Base-by-base conservation (phyloP, 805 yeast genomes). In the Yamadazyma philogaea region DNA sequence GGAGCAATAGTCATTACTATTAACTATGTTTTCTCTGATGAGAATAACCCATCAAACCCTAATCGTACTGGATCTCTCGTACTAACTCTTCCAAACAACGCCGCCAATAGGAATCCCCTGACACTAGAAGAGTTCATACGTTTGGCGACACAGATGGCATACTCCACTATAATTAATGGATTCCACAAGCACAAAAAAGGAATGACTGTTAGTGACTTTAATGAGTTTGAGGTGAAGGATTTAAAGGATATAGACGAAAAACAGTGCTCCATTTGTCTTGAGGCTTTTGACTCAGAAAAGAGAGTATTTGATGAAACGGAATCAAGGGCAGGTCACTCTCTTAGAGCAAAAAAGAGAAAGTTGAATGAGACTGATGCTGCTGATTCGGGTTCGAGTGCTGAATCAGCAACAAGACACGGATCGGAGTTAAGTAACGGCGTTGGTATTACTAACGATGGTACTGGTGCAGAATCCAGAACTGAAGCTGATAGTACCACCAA, bases 131-230 rank as follows among this genome's bases (percentile, higher is more conserved):
- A 77, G 27, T 69, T 84, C 42, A 76, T 84, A 10, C 68, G 82
- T 20, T 61, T 84, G 43, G 88, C 89, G 2, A 82, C 90, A 0
- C 79, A 80, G 19, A 72, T 84, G 60, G 89, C 89, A 1, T 70
- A 82, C 57, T 66, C 82, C 30, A 79, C 87, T 12, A 76, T 83
- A 28, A 70, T 78, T 3, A 72, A 75, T 16, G 70, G 75, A 30
- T 63, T 74, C 22, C 39, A 17, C 8, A 68, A 72, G 43, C 70
- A 68, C 42, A 66, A 72, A 15, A 67, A 72, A 28, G 87, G 87
- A 7, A 68, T 82, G 3, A 64, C 82, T 0, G 59, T 68, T 17
- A 75, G 75, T 19, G 67, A 66, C 24, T 82, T 84, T 60, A 75
- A 75, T 24, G 62, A 68, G 5, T 70, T 82, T 42, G 76, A 78